A percentile compares a stretch with the other conserved stretches of the same genome.
Conservation (phyloP, 331 rosid genomes). For the Phaseolus coccineus region DNA sequence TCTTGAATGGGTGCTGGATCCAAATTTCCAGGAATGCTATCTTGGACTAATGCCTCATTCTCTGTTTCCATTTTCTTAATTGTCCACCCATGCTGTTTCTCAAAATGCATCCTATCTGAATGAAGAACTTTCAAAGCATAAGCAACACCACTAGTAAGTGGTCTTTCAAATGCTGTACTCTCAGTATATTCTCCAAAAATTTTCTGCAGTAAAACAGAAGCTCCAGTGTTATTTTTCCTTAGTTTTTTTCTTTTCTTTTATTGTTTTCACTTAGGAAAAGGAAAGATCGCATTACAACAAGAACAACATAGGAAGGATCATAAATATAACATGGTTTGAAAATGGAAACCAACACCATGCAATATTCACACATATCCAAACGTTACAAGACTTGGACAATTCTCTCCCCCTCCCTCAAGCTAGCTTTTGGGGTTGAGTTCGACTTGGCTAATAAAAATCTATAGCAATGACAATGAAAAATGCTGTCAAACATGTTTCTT, state of each 20-base stretch:
- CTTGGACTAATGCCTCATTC: slow-evolving; percentile 88
- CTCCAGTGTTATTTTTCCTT: slow-evolving; percentile 40
- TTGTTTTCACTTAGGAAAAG: slow-evolving; percentile 1
- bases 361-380: background rate
- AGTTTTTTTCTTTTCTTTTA: background rate
- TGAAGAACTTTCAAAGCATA: slow-evolving; percentile 95
- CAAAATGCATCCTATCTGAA: slow-evolving; percentile 79
- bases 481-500: slow-evolving; percentile 10
- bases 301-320: slow-evolving; percentile 7
- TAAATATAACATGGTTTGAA: background rate
- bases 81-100: slow-evolving; percentile 86
- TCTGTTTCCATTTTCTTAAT: slow-evolving; percentile 92
- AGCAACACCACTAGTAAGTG: slow-evolving; percentile 98
- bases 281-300: slow-evolving; percentile 12
- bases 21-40: slow-evolving; percentile 87
- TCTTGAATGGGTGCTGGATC: slow-evolving; percentile 91
- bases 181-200: slow-evolving; percentile 92
- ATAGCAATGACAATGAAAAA: background rate
- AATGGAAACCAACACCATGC: slow-evolving; percentile 2
- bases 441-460: background rate
- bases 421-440: background rate
- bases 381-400: background rate
- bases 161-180: slow-evolving; percentile 93
- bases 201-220: slow-evolving; percentile 64
- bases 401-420: background rate